Percentiles rank a stretch among this genome's conserved stretches.
Evolutionary conservation across 169 alveolate genomes (phyloP).

Genomic region (Plasmodium relictum): DNA sequence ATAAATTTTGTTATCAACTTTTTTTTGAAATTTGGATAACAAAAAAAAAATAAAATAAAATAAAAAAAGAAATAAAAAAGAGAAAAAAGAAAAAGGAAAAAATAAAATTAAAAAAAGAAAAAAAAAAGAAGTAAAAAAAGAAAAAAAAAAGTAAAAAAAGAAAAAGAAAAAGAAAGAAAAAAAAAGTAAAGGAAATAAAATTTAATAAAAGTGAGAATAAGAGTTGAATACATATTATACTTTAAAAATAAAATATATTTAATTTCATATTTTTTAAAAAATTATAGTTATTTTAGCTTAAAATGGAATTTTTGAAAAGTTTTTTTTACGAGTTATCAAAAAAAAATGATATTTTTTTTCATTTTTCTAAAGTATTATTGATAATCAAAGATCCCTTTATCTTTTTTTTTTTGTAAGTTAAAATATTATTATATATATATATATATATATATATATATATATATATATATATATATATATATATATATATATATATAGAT

Average conservation of each 20-base stretch:
- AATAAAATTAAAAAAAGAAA: background rate
- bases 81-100: constrained; percentile 10
- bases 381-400: constrained; percentile 35
- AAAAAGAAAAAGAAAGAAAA: background rate
- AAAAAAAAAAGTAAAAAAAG: background rate
- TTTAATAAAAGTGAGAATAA: too few relatives aligned
- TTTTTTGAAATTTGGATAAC: too few relatives aligned
- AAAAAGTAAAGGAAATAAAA: background rate
- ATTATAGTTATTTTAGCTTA: too few relatives aligned
- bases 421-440: background rate
- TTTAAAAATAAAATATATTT: too few relatives aligned
- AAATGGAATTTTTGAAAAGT: constrained; percentile 28
- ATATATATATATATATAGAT: too few relatives aligned
- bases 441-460: background rate
- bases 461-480: background rate
- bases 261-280: too few relatives aligned
- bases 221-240: too few relatives aligned
- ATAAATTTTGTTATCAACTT: too few relatives aligned
- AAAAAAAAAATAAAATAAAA: too few relatives aligned
- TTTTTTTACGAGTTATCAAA: background rate
- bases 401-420: constrained; percentile 38
- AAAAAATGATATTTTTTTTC: constrained; percentile 13
- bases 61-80: constrained; percentile 11
- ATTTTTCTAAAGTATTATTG: constrained; percentile 6
- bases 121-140: constrained; percentile 4